Evolutionary conservation across 768 basidiomycete species (phyloP), one percentile per base, ranked within the genome.

Genomic region (Lenzites betulinus): DNA sequence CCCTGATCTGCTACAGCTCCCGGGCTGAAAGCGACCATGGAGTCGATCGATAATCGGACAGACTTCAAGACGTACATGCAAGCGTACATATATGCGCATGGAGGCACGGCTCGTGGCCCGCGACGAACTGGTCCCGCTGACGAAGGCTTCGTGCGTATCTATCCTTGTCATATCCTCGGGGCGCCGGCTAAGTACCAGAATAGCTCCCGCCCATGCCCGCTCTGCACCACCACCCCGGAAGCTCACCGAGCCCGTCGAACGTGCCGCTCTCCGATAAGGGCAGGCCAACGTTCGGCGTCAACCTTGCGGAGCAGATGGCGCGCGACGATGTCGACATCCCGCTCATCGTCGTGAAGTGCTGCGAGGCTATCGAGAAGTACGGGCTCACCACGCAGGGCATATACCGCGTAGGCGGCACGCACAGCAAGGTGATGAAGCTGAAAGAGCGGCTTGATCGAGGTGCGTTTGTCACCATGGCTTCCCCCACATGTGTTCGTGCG

Each of bases 31-130:
- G 79, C 88, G 2, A 85, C 92, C 23, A 88, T 90, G 59, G 95
- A 98, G 72, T 83, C 86, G 6, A 97, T 99, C 66, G 96, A 99
- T 75, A 95, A 95, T 67, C 86, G 95, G 39, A 81, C 87, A 36
- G 97, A 99, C 74, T 98, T 99, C 78, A 96, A 91, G 76, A 86
- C 83, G 8, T 99, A 89, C 71, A 98, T 99, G 95, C 93, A 97
- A 71, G 94, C 97, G 71, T 99, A 96, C 70, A 89, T 92, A 0
- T 93, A 95, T 69, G 93, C 93, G 28, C 90, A 91, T 61, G 91
- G 89, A 12, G 78, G 81, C 50, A 75, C 71, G 39, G 76, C 76
- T 15, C 79, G 86, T 39, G 93, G 91, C n/a, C 93, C 92, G 28
- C 81, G 91, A 61, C 80, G 95, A 62, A 93, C 97, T 66, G 95